A percentile compares a stretch with the other conserved stretches of the same genome.
These are phyloP conservation scores for Hemileccinum impolitum DNA, from an alignment of 768 basidiomycete genomes.

Conservation along the genomic window DNA sequence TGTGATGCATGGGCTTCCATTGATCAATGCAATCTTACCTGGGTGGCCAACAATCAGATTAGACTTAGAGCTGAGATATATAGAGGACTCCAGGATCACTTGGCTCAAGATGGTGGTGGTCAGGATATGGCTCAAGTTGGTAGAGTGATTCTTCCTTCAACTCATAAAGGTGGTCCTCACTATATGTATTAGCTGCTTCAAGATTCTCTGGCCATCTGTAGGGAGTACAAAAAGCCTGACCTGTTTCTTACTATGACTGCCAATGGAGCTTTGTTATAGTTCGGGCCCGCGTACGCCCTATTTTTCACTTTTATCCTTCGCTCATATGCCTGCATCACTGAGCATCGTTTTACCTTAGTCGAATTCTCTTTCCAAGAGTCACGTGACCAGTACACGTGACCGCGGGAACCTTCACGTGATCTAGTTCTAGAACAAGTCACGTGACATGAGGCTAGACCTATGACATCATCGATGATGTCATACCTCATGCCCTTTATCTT, in stretches of 20 bases:
- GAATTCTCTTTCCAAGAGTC: too few species aligned
- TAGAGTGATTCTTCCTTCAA: constrained; percentile 36
- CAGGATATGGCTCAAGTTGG: constrained; percentile 32
- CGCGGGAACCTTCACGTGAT: too few species aligned
- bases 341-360: too few species aligned
- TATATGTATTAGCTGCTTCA: constrained; percentile 43
- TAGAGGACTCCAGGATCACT: constrained; percentile 25
- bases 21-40: constrained; percentile 40
- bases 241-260: constrained; percentile 26
- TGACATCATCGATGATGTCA: too few species aligned
- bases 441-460: too few species aligned
- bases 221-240: constrained; percentile 35
- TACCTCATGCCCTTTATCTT: too few species aligned
- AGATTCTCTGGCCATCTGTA: constrained; percentile 44
- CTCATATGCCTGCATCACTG: too few species aligned
- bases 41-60: constrained; percentile 33
- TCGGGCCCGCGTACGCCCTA: too few species aligned
- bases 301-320: too few species aligned
- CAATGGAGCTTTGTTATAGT: constrained; percentile 49
- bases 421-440: too few species aligned
- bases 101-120: constrained; percentile 18
- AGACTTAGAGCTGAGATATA: constrained; percentile 30
- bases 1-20: constrained; percentile 44
- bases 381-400: too few species aligned
- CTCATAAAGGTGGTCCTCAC: constrained; percentile 34